Conservation (phyloP, 2,329 filamentous ascomycete genomes). For the Verticillium isaacii region DNA sequence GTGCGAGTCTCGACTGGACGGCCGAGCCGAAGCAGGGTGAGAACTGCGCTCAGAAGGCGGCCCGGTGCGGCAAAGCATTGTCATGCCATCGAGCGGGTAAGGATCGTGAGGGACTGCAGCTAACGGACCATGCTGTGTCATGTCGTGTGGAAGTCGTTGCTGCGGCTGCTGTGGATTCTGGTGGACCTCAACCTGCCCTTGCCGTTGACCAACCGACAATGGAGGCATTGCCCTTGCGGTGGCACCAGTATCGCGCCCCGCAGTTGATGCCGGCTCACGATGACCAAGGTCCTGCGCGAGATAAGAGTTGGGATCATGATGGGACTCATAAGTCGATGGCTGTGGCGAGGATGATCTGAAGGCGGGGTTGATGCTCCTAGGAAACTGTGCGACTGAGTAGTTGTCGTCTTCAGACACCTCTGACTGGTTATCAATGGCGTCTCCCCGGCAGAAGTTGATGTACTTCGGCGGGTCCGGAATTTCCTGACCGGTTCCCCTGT, state of each 20-base stretch:
- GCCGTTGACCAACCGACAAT: neutral
- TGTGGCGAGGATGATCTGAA: slow-evolving; percentile 96
- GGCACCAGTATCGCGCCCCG: neutral
- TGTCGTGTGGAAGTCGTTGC: slow-evolving; percentile 36
- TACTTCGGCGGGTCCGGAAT: slow-evolving; percentile 97
- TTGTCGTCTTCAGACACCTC: slow-evolving; percentile 80
- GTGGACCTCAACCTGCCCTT: slow-evolving; percentile 13
- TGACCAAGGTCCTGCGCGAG: slow-evolving; percentile 67
- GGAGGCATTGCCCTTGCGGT: neutral
- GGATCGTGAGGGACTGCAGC: slow-evolving; percentile 81
- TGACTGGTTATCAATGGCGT: slow-evolving; percentile 74
- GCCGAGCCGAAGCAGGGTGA: slow-evolving; percentile 57
- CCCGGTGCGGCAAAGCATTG: slow-evolving; percentile 84
- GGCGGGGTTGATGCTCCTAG: slow-evolving; percentile 88
- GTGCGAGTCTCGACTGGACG: slow-evolving; percentile 79
- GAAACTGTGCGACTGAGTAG: slow-evolving; percentile 95
- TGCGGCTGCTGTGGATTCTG: slow-evolving; percentile 17
- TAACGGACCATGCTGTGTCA: slow-evolving; percentile 55
- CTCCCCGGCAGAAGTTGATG: slow-evolving; percentile 96
- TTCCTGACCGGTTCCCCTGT: slow-evolving; percentile 88
- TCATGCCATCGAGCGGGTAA: slow-evolving; percentile 94
- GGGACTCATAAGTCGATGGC: slow-evolving; percentile 86
- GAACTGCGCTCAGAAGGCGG: slow-evolving; percentile 51
- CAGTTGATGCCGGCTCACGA: slow-evolving; percentile 29
- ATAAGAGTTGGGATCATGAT: slow-evolving; percentile 77